A percentile compares a stretch with the other conserved stretches of the same genome.
Conservation (phyloP, 352 stramenopile species). For the Phytophthora pistaciae region DNA sequence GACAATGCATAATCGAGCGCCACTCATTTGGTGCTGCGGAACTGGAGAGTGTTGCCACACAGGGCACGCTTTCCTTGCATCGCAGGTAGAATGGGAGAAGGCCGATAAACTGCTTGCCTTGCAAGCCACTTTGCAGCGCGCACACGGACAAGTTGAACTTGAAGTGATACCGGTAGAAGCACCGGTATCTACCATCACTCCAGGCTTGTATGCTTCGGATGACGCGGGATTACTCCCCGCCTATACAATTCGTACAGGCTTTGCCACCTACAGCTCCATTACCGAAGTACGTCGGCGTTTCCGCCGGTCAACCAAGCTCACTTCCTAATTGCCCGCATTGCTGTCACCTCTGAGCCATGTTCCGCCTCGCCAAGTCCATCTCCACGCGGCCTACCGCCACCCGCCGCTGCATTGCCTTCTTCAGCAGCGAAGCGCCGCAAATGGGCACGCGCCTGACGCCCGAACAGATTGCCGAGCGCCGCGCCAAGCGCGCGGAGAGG, state of each 20-base stretch:
- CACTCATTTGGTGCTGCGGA: no score
- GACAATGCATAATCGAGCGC: no score
- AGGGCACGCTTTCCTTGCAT: no score
- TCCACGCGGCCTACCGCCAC: constrained; percentile 2
- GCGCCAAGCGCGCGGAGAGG: constrained; percentile 35
- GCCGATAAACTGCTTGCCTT: not conserved
- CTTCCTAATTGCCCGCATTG: constrained; percentile 9
- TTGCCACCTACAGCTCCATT: constrained; percentile 21
- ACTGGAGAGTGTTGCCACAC: no score
- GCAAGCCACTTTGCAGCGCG: no score
- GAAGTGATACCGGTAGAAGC: no score
- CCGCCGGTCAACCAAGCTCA: constrained; percentile 3
- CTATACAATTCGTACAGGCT: not conserved
- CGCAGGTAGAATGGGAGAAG: no score
- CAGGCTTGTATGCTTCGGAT: not conserved
- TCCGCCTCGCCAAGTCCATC: constrained; percentile 22
- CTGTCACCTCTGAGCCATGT: constrained; percentile 8
- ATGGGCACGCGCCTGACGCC: constrained; percentile 40
- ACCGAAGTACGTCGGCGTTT: constrained; percentile 8
- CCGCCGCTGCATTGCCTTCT: constrained; percentile 20
- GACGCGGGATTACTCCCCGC: constrained; percentile 12
- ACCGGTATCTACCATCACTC: constrained; percentile 23
- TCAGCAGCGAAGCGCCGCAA: constrained; percentile 16
- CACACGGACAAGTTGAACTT: no score
- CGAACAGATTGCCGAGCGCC: constrained; percentile 41